Base-by-base conservation (phyloP, 2,329 filamentous ascomycete species). In the Penicillium sp. region DNA sequence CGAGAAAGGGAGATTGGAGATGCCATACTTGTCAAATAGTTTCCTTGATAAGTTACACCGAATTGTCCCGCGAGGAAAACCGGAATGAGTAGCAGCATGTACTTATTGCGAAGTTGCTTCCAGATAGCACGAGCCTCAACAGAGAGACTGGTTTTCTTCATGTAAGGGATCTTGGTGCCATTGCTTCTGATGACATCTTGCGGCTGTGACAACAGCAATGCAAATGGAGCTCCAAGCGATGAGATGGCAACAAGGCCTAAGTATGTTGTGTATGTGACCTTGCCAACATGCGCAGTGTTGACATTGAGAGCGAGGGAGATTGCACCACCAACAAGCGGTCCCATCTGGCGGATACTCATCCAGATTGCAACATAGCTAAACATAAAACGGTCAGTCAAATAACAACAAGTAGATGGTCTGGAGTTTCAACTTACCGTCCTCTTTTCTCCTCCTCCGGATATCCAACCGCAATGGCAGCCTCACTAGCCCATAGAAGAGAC, bases 341-440 rank as follows among this genome's bases (percentile, higher is more conserved):
- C 82, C 8, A 83, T 74, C 57, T 83, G 80, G 7, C 80, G 77
- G 8, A 83, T 76, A 7, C 80, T 78, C 5, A 84, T 78, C 81
- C 81, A 84, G 37, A 83, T 82, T 2, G 79, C 80, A 42, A 79
- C 75, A n/a, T 69, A 70, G 5, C 66, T 67, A 45, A 42, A 23
- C 6, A 41, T 19, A 47, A 41, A 50, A 41, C 3, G 73, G 27
- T 37, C 13, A 29, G 10, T n/a, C 23, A 0, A 15, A 27, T 42
- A 19, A 21, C 9, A 2, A 1, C 12, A 15, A 4, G 6, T 15
- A 2, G 8, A 9, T 33, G 6, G 37, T 12, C 4, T 50, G n/a
- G 58, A 19, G 17, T 35, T 27, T 75, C 58, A 72, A 78, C 61
- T 75, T 77, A 65, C 56, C 63, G 40, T 41, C 79, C 80, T 35